Base-by-base conservation (phyloP, 140 eudicot species). In the Erigeron philadelphicus region DNA sequence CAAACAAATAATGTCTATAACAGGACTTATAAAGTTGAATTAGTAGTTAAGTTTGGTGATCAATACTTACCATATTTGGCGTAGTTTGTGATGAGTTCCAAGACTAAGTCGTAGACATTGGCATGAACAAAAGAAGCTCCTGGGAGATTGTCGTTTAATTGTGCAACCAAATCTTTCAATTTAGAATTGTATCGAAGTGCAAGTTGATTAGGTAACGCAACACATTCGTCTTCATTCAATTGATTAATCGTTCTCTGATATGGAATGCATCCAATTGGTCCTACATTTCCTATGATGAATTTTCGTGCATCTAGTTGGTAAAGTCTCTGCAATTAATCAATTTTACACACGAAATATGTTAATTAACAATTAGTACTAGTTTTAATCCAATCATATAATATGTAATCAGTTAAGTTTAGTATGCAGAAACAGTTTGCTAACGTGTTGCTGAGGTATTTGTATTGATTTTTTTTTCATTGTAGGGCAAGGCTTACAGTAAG, bases 211-310 rank as follows among this genome's bases (percentile, higher is more conserved):
- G 99, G 94, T 50, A 94, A 78, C 21, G 84, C 93, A 12, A 85
- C 99, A 64, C 99, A 94, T 54, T 94, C 87, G 11, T 81, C 71
- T 63, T 81, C 89, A 4, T 52, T 82, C 41, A 94, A 58, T 25
- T 85, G 90, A 66, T 94, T 89, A 15, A 94, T 89, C 3, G 97
- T 94, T 71, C 87, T 87, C 67, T 94, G 99, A 67, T 94, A 94
- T 1, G 99, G 99, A 47, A 94, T 94, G 88, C 99, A 94, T 50
- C 99, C 99, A 46, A 94, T 70, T n/a, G 99, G 99, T 8, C 99
- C 99, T 4, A 94, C 97, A 67, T 87, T 89, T 38, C 95, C 95
- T 2, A 94, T 23, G 46, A 89, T 83, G 73, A 94, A 94, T 55
- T 94, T 94, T 21, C 99, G 69, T 19, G 97, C 99, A 67, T 89